These are phyloP conservation scores for Leishmania aethiopica DNA, from an alignment of 208 protist genomes.

Conservation along the genomic window DNA sequence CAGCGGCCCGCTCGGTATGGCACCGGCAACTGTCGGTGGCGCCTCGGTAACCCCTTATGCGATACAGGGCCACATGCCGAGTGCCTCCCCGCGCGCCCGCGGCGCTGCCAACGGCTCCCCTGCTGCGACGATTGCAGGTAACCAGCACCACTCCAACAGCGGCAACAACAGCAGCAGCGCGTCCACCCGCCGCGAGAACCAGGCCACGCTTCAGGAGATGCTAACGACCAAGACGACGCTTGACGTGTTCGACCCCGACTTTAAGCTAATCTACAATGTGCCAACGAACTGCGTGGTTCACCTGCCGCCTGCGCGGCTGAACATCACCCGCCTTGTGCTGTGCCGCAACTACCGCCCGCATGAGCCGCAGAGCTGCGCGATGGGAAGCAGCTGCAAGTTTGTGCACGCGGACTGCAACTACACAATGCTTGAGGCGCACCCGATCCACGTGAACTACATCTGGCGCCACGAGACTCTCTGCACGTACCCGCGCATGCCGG, in stretches of 20 bases:
- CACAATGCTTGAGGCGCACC: slow-evolving; percentile 45
- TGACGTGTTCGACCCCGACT: slow-evolving; percentile 73
- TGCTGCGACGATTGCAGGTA: neutral
- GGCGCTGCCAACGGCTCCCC: neutral
- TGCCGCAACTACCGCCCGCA: slow-evolving; percentile 72
- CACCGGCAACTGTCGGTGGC: neutral
- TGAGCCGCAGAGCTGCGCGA: slow-evolving; percentile 55
- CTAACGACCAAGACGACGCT: slow-evolving; percentile 11
- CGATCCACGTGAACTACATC: slow-evolving; percentile 87
- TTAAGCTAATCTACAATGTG: slow-evolving; percentile 66
- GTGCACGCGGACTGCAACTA: slow-evolving; percentile 75
- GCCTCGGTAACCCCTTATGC: slow-evolving; percentile 4
- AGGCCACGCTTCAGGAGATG: slow-evolving; percentile 7
- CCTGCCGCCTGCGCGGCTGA: slow-evolving; percentile 66
- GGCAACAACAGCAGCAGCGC: slow-evolving; percentile 1
- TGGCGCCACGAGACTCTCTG: slow-evolving; percentile 64
- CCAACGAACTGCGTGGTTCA: slow-evolving; percentile 57
- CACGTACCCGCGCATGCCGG: slow-evolving; percentile 70
- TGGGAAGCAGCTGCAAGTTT: slow-evolving; percentile 79
- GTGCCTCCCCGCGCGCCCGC: neutral
- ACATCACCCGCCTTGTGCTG: slow-evolving; percentile 84
- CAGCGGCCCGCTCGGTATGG: slow-evolving; percentile 1
- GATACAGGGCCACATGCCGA: neutral
- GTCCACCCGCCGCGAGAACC: slow-evolving; percentile 6
- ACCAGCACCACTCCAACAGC: neutral